Base-by-base conservation (phyloP, 768 basidiomycete genomes). In the Lentinula lateritia region DNA sequence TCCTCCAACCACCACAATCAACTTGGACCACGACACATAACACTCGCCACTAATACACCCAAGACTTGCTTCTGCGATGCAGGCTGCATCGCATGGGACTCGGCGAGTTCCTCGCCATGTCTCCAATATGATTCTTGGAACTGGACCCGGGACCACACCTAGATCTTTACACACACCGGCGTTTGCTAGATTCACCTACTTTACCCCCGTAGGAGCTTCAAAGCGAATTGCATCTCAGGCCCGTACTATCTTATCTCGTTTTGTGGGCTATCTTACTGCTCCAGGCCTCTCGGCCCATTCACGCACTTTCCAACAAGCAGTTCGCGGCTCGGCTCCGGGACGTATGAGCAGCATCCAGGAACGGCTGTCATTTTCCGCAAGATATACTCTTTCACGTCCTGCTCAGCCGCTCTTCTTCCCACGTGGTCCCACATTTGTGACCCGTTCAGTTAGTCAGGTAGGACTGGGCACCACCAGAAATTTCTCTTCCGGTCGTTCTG, bases 391-490 rank as follows among this genome's bases (percentile, higher is more conserved):
- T 43, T 68, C 69, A 61, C 78, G 80, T 13, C 83, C 78, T 1
- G 71, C 80, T 28, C 72, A 74, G 28, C 70, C 75, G 1, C 81
- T 78, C 15, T 84, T 79, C 66, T 73, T 92, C 10, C 90, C 90
- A 9, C 81, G 80, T n/a, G 79, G 81, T 1, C 78, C 80, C 20
- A 46, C 42, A 2, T 77, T 83, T 15, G 65, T 74, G 13, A 83
- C 84, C 7, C 72, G 82, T 18, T 73, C 74, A 52, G 72, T 89
- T 34, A 72, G 82, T 0, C 87, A 91, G 63, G 82, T 94, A 20
- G 93, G 93, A 5, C 77, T 95, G 2, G 89, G 90, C 41, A 81
- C 83, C 0, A 89, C 87, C 0, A 78, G 92, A 41, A 90, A 85
- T 67, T 95, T 94, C 71, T 85, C 86, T 23, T 83, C 86, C 2